Base-by-base conservation (phyloP, 305 asterid species). In the Solanum hybrid region DNA sequence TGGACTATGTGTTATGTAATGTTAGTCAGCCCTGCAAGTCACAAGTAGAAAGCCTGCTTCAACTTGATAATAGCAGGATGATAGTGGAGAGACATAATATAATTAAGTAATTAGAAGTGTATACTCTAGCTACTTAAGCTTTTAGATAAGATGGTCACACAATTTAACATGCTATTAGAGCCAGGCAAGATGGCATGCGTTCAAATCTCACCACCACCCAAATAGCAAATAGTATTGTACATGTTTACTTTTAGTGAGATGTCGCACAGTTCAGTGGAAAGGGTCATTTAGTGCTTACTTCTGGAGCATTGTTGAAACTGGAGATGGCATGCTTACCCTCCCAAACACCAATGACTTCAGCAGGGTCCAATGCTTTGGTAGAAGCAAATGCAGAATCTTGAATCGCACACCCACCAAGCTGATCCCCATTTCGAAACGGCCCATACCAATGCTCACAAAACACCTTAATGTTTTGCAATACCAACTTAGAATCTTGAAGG, bases 401-500 rank as follows among this genome's bases (percentile, higher is more conserved):
- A 37, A 97, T 92, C 35, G 98, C 91, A 89, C 99, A 97, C 51
- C 99, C 99, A n/a, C 99, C 99, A 35, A 97, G 92, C 93, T 97
- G 99, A 73, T 97, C 99, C 19, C 99, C 98, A 2, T 97, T 95
- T 88, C 98, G 93, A 80, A 95, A 97, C 5, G 99, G 99, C 31
- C 99, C 99, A 89, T 96, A 97, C 99, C 99, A 97, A 85, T 94
- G 98, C 95, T 97, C 99, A 8, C 93, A 91, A 86, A 94, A 97
- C 90, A 96, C 97, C 60, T 88, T 93, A 78, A 96, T 89, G 4
- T 90, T 36, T 78, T 89, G 85, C 91, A 97, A 88, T 88, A 86
- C 92, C 91, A 95, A 2, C 56, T 81, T 87, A 2, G 90, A 84
- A 24, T 92, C 90, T 10, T 88, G 86, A 35, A 31, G 87, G 45